These are phyloP conservation scores for Paramarasmius palmivorus DNA, from an alignment of 1,284 basidiomycete species.

Conservation along the genomic window DNA sequence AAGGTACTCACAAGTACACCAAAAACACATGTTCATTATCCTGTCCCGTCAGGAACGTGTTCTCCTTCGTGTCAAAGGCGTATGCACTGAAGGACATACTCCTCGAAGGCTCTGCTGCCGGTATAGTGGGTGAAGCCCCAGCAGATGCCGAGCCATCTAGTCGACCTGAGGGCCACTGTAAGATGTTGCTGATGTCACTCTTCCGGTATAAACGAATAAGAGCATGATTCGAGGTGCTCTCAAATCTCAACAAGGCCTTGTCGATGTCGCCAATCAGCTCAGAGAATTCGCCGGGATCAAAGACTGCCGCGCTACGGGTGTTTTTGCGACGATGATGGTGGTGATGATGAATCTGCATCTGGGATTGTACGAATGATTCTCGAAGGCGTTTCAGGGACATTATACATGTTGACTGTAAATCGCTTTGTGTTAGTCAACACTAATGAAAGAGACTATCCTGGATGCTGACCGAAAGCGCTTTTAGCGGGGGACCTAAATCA, in stretches of 20 bases:
- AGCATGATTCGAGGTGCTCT: slow-evolving; percentile 80
- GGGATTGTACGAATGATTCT: slow-evolving; percentile 58
- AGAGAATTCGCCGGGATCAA: slow-evolving; percentile 58
- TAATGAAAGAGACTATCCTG: too few species aligned
- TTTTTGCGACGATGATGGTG: slow-evolving; percentile 9
- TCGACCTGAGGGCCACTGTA: too few species aligned
- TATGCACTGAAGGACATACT: too few species aligned
- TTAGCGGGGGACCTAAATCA: slow-evolving; percentile 79
- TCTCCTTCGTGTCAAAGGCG: slow-evolving; percentile 30
- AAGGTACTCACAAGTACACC: slow-evolving; percentile 83
- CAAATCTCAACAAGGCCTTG: slow-evolving; percentile 71
- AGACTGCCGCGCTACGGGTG: slow-evolving; percentile 24
- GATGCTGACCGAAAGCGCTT: slow-evolving; percentile 79
- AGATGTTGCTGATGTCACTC: slow-evolving; percentile 37
- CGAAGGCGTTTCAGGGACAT: slow-evolving; percentile 60
- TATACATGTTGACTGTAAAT: slow-evolving; percentile 56
- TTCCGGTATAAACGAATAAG: slow-evolving; percentile 74
- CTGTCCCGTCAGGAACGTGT: slow-evolving; percentile 31
- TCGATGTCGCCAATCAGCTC: slow-evolving; percentile 68
- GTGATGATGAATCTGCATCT: slow-evolving; percentile 13
- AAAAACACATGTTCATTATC: slow-evolving; percentile 77
- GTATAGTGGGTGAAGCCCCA: slow-evolving; percentile 12
- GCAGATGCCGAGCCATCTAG: slow-evolving; percentile 5
- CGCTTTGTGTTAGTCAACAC: too few species aligned
- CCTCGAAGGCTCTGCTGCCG: too few species aligned